Evolutionary conservation across 129 eudicot species (phyloP).

Genomic region (Tanacetum coccineum): DNA sequence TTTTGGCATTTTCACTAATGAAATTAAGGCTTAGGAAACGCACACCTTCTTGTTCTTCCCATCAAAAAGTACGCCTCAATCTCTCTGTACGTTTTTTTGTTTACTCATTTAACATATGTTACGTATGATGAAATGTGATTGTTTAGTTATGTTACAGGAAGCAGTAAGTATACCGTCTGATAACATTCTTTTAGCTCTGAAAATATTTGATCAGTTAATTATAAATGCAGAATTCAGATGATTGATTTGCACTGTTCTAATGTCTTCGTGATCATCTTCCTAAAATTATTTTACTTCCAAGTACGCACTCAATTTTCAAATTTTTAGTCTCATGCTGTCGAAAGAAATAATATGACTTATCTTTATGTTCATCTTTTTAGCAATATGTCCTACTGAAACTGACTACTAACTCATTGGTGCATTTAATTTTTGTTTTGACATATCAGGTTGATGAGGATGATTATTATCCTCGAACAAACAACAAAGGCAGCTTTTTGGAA

Average conservation of each 20-base stretch:
- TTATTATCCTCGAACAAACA: slow-evolving; percentile 42
- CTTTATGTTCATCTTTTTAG: background rate
- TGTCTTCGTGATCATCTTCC: slow-evolving; percentile 25
- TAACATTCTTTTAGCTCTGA: background rate
- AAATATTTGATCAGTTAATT: slow-evolving; percentile 11
- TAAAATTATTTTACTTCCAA: slow-evolving; percentile 17
- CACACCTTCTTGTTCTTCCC: slow-evolving; percentile 74
- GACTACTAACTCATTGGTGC: slow-evolving; percentile 14
- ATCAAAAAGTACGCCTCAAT: slow-evolving; percentile 40
- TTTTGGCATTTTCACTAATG: slow-evolving; percentile 34
- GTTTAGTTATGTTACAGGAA: background rate
- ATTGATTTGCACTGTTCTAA: slow-evolving; percentile 23
- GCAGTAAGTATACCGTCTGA: background rate
- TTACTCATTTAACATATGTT: background rate
- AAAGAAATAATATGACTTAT: slow-evolving; percentile 7
- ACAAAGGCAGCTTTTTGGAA: slow-evolving; percentile 42
- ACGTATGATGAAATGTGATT: slow-evolving; percentile 3
- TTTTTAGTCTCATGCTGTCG: slow-evolving; percentile 7
- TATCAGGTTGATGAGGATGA: slow-evolving; percentile 84
- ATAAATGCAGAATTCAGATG: slow-evolving; percentile 29
- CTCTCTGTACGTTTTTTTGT: background rate
- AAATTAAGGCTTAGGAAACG: slow-evolving; percentile 64
- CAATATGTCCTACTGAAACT: background rate
- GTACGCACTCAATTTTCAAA: slow-evolving; percentile 13
- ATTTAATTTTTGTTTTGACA: background rate